These are phyloP conservation scores for Psilocybe cubensis DNA, from an alignment of 768 basidiomycete species.

Conservation along the genomic window DNA sequence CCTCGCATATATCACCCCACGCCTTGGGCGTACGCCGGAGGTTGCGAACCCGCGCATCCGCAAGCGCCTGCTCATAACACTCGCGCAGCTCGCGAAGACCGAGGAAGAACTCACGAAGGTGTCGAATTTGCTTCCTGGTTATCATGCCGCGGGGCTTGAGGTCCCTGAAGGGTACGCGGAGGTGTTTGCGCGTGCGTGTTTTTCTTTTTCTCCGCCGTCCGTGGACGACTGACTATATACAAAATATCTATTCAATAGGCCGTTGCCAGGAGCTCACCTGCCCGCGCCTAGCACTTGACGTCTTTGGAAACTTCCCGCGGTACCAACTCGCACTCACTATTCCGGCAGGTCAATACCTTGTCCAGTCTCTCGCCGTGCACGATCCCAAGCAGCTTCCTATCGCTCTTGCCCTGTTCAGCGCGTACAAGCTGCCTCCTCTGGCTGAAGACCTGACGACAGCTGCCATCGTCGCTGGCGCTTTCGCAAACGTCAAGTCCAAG, in stretches of 20 bases:
- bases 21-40: slow-evolving; percentile 42
- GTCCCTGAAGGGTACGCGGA: slow-evolving; percentile 46
- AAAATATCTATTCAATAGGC: slow-evolving; percentile 35
- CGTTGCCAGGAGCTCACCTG: slow-evolving; percentile 64
- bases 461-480: slow-evolving; percentile 58
- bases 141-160: slow-evolving; percentile 46
- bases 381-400: slow-evolving; percentile 51
- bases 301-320: slow-evolving; percentile 65
- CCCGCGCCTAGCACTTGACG: slow-evolving; percentile 57
- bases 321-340: slow-evolving; percentile 59
- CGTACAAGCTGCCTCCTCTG: slow-evolving; percentile 57
- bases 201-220: neutral
- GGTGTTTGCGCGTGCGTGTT: slow-evolving; percentile 56
- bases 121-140: slow-evolving; percentile 49
- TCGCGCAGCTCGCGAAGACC: slow-evolving; percentile 53
- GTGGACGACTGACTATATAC: neutral
- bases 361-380: slow-evolving; percentile 55
- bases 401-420: slow-evolving; percentile 54
- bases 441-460: slow-evolving; percentile 59
- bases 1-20: slow-evolving; percentile 36
- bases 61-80: slow-evolving; percentile 50
- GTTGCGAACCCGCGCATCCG: slow-evolving; percentile 39
- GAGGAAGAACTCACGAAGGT: slow-evolving; percentile 50
- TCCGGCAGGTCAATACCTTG: slow-evolving; percentile 54
- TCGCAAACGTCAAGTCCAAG: slow-evolving; percentile 43